Base-by-base conservation (phyloP, 257 asterid species). In the Rubia yunnanensis region DNA sequence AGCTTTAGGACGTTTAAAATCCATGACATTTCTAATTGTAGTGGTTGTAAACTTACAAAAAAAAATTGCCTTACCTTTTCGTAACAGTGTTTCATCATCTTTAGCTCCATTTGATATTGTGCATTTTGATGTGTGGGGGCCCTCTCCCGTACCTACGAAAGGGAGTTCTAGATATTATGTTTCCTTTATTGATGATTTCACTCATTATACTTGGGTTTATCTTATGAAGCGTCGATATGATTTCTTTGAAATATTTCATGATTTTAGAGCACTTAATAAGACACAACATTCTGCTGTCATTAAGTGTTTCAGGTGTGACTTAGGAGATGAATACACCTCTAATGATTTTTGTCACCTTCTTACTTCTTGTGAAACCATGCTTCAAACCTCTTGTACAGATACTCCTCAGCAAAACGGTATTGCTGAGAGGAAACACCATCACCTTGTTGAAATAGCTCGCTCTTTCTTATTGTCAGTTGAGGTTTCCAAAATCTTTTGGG, bases 131-230 rank as follows among this genome's bases (percentile, higher is more conserved):
- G 15, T 60, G n/a, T 60, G n/a, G n/a, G n/a, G n/a, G n/a, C n/a
- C n/a, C n/a, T n/a, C n/a, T n/a, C n/a, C n/a, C n/a, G n/a, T n/a
- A n/a, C n/a, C n/a, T n/a, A n/a, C n/a, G n/a, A n/a, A n/a, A n/a
- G n/a, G n/a, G n/a, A n/a, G n/a, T n/a, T 60, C 41, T 17, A 10
- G 66, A 30, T 62, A 62, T 38, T 62, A 62, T 20, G 24, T 62
- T 62, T 62, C 26, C 1, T 34, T 62, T 34, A 30, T 62, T 31
- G 17, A 62, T 31, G 66, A 32, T 34, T 5, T 10, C 22, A 28
- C 11, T 31, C 22, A 24, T 62, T 32, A 32, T 62, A 3, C 23
- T 62, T 62, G 44, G 26, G 38, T 54, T 10, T 57, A 57, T 27
- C 35, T 57, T 8, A 26, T 57, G 63, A 57, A 62, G 24, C 27